Evolutionary conservation across 805 yeast species (phyloP).

Genomic region (Nakazawaea ambrosiae): DNA sequence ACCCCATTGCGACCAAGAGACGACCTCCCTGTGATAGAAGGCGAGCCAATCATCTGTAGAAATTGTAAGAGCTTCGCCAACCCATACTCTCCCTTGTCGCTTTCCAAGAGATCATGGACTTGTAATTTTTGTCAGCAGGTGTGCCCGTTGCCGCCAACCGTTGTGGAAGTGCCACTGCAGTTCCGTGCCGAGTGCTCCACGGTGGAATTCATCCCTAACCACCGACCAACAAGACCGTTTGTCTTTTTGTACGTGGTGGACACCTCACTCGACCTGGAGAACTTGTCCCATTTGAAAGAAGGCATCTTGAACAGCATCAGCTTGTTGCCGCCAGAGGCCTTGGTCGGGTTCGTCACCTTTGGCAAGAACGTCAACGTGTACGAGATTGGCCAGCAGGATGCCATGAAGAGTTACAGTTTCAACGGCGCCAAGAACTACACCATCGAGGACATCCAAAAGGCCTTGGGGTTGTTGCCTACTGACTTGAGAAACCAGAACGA

Average conservation of each 20-base stretch:
- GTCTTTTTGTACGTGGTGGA: constrained; percentile 52
- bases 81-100: constrained; percentile 38
- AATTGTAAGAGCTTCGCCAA: constrained; percentile 48
- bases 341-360: constrained; percentile 51
- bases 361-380: constrained; percentile 57
- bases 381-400: constrained; percentile 35
- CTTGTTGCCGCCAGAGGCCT: constrained; percentile 43
- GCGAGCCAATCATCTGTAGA: constrained; percentile 41
- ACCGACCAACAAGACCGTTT: constrained; percentile 30
- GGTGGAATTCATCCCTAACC: constrained; percentile 39
- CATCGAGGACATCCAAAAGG: constrained; percentile 36
- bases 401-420: constrained; percentile 34
- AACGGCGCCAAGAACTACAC: constrained; percentile 51
- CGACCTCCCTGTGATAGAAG: constrained; percentile 28
- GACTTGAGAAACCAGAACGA: constrained; percentile 19
- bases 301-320: constrained; percentile 35
- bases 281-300: constrained; percentile 44
- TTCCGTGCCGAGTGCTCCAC: constrained; percentile 35
- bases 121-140: constrained; percentile 50
- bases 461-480: constrained; percentile 36
- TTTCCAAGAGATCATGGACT: constrained; percentile 33
- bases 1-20: constrained; percentile 50
- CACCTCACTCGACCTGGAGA: constrained; percentile 46
- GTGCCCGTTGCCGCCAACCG: constrained; percentile 29
- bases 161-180: constrained; percentile 27